These are phyloP conservation scores for Speleostelium caveatum DNA, from an alignment of 78 protist species.

Conservation along the genomic window DNA sequence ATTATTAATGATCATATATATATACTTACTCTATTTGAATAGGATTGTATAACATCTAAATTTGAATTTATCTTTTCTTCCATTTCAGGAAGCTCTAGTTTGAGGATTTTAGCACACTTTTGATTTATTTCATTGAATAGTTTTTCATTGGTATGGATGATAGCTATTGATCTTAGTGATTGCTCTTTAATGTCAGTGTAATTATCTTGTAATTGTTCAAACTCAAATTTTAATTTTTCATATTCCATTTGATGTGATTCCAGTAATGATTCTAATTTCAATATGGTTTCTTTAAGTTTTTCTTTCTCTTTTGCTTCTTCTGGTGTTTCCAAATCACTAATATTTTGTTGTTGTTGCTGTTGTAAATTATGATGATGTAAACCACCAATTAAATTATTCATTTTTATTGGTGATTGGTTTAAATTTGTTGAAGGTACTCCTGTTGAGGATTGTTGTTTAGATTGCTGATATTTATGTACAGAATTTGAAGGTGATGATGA, in stretches of 20 bases:
- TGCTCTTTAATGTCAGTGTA: slow-evolving; percentile 27
- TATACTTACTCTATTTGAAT: slow-evolving; percentile 57
- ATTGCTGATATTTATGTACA: too few relatives aligned
- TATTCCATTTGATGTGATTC: slow-evolving; percentile 54
- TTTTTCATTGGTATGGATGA: slow-evolving; percentile 50
- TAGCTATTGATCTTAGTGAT: slow-evolving; percentile 29
- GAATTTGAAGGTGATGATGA: neutral
- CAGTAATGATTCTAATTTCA: slow-evolving; percentile 20
- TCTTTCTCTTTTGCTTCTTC: slow-evolving; percentile 63
- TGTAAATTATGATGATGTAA: neutral
- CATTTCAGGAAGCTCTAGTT: slow-evolving; percentile 59
- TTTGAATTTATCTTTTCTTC: slow-evolving; percentile 63
- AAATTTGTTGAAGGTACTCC: too few relatives aligned
- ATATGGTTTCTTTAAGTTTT: slow-evolving; percentile 26
- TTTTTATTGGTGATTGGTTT: neutral
- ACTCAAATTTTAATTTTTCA: slow-evolving; percentile 30
- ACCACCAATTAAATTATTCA: neutral
- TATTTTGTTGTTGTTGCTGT: slow-evolving; percentile 7
- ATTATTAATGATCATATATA: too few relatives aligned
- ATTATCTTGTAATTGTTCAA: slow-evolving; percentile 20
- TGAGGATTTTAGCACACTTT: slow-evolving; percentile 2
- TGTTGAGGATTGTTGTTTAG: too few relatives aligned
- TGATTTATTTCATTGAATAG: slow-evolving; percentile 36
- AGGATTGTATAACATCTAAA: slow-evolving; percentile 62
- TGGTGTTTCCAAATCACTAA: slow-evolving; percentile 24